These are phyloP conservation scores for Amanita pallidorosea DNA, from an alignment of 768 basidiomycete species.

Conservation along the genomic window DNA sequence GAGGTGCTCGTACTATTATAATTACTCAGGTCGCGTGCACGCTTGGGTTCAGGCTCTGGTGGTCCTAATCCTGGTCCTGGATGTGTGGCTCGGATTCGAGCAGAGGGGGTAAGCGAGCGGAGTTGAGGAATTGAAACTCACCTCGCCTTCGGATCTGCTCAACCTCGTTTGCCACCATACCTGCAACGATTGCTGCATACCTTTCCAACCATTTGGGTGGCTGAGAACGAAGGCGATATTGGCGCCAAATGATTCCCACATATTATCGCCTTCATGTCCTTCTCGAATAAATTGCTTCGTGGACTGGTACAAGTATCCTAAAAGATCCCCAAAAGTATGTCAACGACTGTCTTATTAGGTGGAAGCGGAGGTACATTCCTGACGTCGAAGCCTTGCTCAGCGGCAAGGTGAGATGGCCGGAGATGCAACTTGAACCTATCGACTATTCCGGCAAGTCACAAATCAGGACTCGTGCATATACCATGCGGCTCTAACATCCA, in stretches of 20 bases:
- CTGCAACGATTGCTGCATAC: conserved; percentile 33
- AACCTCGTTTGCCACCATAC: conserved; percentile 27
- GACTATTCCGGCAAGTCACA: background rate
- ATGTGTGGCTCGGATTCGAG: no score
- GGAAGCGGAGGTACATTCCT: conserved; percentile 27
- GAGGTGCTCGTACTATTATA: no score
- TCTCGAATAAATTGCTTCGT: conserved; percentile 26
- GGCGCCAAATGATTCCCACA: conserved; percentile 11
- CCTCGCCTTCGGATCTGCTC: no score
- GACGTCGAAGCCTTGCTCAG: conserved; percentile 6
- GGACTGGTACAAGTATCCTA: conserved; percentile 30
- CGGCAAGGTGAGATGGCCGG: background rate
- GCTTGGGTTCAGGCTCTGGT: no score
- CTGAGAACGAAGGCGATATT: conserved; percentile 31
- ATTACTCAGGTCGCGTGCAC: no score
- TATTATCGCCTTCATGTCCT: conserved; percentile 14
- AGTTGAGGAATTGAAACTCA: no score
- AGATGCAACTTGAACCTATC: conserved; percentile 4
- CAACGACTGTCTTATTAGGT: conserved; percentile 25
- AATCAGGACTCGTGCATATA: background rate
- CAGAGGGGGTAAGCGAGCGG: no score
- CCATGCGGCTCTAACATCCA: conserved; percentile 21
- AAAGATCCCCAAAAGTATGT: conserved; percentile 37
- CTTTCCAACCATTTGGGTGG: conserved; percentile 49
- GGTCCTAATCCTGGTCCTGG: no score